Evolutionary conservation across 2,329 filamentous ascomycete genomes (phyloP), one percentile per base, ranked within the genome.

Genomic region (Didymosphaeria variabile): DNA sequence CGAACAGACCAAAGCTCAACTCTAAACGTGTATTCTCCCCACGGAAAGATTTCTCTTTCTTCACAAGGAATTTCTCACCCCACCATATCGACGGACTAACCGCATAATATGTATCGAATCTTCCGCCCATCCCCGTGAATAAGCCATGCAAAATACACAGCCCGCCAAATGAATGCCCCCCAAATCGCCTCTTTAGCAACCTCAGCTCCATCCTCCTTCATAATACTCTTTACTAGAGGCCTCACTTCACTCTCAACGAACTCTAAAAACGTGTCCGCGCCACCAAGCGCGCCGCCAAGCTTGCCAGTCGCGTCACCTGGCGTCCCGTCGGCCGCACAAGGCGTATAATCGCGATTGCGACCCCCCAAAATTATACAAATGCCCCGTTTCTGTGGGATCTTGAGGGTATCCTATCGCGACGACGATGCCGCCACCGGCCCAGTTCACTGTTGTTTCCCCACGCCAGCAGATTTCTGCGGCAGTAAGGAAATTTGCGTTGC

Each of bases 41-140:
- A 12, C 19, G 2, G 12, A 26, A 54, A 10, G 7, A 1, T 10
- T 40, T 34, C 21, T 54, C 51, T 17, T 54, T 34, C 2, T n/a
- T 42, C 4, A 54, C n/a, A 26, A 54, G 17, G 12, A 31, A 54
- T 9, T 15, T n/a, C 9, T 54, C 13, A 17, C 38, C 51, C 34
- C 51, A 54, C 51, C 51, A 54, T 21, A 54, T 54, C 21, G 51
- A 54, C 23, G 51, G 51, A 29, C 51, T 54, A 23, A 54, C 38
- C 13, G 36, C 34, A 29, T 26, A 54, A 42, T 54, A 54, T 4
- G 17, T 8, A 40, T 40, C 34, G 15, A 42, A 54, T 10, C 12
- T 17, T 7, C 51, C 51, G 17, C 34, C 51, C 36, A 44, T 40
- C 9, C 32, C 32, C n/a, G 51, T 44, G 15, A 54, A 42, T 5